Evolutionary conservation across 148 eudicot species (phyloP).

Genomic region (Vaccinium macrocarpon): DNA sequence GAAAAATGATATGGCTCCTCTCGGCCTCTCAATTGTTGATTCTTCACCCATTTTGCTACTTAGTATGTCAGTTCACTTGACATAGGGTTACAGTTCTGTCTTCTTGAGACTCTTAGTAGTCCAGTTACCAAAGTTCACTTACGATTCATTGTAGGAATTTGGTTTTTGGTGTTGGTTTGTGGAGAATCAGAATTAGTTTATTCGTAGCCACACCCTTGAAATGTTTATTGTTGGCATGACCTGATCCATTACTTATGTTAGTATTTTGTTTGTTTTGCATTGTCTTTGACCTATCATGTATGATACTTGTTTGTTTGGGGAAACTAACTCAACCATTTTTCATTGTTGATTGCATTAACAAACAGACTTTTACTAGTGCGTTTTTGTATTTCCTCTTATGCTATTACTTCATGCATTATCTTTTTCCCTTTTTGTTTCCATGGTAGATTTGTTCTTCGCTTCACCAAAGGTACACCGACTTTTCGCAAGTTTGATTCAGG

Average conservation of each 20-base stretch:
- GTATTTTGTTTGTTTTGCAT: not conserved
- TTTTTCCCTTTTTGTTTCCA: not conserved
- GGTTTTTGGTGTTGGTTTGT: not conserved
- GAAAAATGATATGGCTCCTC: not conserved
- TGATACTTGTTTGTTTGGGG: not conserved
- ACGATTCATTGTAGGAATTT: not conserved
- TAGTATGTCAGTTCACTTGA: not conserved
- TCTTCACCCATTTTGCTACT: not conserved
- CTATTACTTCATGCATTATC: slow-evolving; percentile 3
- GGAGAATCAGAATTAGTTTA: not conserved
- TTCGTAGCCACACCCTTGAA: not conserved
- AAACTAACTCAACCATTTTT: not conserved
- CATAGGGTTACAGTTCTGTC: not conserved
- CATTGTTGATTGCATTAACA: not conserved
- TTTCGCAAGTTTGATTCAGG: slow-evolving; percentile 73
- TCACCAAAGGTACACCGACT: slow-evolving; percentile 91
- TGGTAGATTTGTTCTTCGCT: slow-evolving; percentile 85
- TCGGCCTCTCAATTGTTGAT: not conserved
- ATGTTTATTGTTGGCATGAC: not conserved
- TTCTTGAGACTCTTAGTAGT: not conserved
- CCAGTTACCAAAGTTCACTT: not conserved
- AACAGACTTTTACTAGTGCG: not conserved
- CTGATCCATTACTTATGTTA: no score
- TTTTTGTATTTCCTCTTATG: not conserved
- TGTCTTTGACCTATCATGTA: not conserved